Conservation (phyloP, 345 rosid genomes). For the Ricinus communis region DNA sequence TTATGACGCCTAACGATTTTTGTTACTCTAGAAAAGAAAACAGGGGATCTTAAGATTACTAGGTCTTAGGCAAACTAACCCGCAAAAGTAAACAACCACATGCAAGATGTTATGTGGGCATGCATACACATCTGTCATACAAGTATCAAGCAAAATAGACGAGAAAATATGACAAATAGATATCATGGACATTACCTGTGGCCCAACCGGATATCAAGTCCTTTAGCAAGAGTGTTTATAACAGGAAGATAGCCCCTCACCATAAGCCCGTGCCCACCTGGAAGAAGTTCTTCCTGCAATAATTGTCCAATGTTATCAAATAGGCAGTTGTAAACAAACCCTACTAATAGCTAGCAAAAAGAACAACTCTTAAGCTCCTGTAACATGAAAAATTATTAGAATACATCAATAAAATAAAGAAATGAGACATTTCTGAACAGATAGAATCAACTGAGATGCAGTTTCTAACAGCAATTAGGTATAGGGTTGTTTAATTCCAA, state of each 20-base stretch:
- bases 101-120: neutral
- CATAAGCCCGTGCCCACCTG: conserved; percentile 99
- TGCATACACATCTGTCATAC: neutral
- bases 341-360: no score
- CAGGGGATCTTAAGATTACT: neutral
- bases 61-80: neutral
- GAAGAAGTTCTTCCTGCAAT: conserved; percentile 78
- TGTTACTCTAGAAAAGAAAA: conserved; percentile 52
- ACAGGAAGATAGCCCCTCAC: conserved; percentile 97
- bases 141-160: conserved; percentile 1
- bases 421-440: neutral
- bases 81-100: neutral
- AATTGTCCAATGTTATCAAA: conserved; percentile 3
- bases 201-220: conserved; percentile 77
- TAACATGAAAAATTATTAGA: neutral
- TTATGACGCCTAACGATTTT: conserved; percentile 60
- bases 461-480: neutral
- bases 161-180: no score
- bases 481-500: neutral
- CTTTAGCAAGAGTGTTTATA: conserved; percentile 90
- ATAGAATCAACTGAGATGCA: neutral
- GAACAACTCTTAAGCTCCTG: neutral
- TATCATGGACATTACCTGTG: conserved; percentile 50
- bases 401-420: neutral
- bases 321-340: no score